Conservation (phyloP, 106 monocot species). For the Dendrobium chrysotoxum region DNA sequence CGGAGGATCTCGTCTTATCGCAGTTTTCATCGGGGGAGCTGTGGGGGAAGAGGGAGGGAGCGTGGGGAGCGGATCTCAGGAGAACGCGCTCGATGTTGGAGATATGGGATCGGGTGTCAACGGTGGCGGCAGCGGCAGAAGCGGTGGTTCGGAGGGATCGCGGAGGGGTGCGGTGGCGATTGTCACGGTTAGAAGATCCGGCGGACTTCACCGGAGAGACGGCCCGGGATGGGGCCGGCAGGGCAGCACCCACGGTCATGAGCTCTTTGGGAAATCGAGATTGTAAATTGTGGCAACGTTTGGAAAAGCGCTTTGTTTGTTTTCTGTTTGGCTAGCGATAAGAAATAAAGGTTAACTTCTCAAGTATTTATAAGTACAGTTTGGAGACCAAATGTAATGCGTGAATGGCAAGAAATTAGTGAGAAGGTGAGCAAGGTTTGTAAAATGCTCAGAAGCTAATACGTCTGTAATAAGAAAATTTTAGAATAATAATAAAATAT, state of each 20-base stretch:
- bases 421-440: too few relatives aligned
- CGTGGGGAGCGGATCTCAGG: constrained; percentile 5
- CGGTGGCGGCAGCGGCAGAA: constrained; percentile 10
- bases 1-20: background rate
- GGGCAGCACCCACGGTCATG: background rate
- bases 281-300: too few relatives aligned
- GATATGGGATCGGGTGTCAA: constrained; percentile 26
- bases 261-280: too few relatives aligned
- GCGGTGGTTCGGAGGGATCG: background rate
- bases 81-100: constrained; percentile 51
- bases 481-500: too few relatives aligned
- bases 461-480: too few relatives aligned
- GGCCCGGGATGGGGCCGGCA: constrained; percentile 10
- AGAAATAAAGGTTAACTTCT: too few relatives aligned
- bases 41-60: constrained; percentile 26
- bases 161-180: constrained; percentile 6
- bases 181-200: background rate
- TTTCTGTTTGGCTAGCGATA: too few relatives aligned
- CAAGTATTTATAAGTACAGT: too few relatives aligned
- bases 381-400: too few relatives aligned
- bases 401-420: too few relatives aligned
- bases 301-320: too few relatives aligned
- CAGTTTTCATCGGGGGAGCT: background rate
- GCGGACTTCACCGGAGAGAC: constrained; percentile 3
- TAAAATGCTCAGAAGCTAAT: too few relatives aligned